phyloP scores from a whole-genome alignment of 192 early-diverging fungal genomes.

The Backusella tuberculispora region DNA sequence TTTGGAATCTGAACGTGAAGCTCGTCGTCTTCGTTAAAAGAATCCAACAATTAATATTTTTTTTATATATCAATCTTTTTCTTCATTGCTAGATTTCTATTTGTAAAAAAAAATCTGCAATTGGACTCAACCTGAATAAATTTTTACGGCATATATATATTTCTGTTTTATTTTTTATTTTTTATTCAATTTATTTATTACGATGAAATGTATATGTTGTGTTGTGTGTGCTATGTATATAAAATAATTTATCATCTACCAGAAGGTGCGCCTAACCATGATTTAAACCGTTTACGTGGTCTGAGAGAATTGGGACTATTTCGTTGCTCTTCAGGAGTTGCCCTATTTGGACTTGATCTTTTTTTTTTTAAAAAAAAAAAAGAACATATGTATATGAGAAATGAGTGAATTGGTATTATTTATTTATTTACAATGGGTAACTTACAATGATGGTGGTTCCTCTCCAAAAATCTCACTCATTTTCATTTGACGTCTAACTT shows the following conservation, averaged over 20 bases:
- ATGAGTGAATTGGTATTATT: not conserved
- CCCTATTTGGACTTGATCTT: not conserved
- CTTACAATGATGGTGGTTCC: not conserved
- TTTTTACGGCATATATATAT: not conserved
- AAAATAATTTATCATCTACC: not conserved
- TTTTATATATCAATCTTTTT: not conserved
- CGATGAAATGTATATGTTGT: not conserved
- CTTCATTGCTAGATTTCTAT: not conserved
- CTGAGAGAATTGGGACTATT: not conserved
- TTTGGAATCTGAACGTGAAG: constrained; percentile 99
- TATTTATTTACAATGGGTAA: not conserved
- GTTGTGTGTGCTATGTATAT: not conserved
- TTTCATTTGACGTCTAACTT: constrained; percentile 23
- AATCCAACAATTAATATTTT: not conserved
- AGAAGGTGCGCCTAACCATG: constrained; percentile 27
- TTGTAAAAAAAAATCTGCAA: not conserved
- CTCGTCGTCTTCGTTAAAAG: constrained; percentile 95
- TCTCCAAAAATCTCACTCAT: constrained; percentile 9
- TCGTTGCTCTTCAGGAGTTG: not conserved
- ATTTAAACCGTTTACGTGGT: constrained; percentile 9
- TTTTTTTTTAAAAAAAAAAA: not conserved
- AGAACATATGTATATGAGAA: not conserved
- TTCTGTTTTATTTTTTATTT: not conserved
- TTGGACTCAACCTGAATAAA: constrained; percentile 16
- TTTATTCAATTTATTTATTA: not conserved